Conservation (phyloP, 805 yeast species). For the Starmerella powellii region DNA sequence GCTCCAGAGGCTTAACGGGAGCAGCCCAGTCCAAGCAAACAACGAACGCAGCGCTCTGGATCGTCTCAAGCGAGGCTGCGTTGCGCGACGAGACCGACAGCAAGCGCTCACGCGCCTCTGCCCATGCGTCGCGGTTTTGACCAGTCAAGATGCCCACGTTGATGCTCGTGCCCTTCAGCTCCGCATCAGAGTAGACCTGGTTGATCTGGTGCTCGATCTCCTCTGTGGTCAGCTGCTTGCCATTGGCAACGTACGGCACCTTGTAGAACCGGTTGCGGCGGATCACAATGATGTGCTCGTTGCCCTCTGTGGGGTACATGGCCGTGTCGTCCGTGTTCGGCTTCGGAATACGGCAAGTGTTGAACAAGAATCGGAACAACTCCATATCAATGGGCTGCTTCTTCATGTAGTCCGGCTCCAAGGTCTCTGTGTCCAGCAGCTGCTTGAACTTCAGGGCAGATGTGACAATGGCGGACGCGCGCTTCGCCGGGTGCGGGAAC, state of each 20-base stretch:
- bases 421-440: slow-evolving; percentile 52
- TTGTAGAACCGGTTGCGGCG: slow-evolving; percentile 73
- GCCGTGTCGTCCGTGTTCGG: slow-evolving; percentile 45
- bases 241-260: slow-evolving; percentile 34
- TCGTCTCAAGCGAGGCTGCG: slow-evolving; percentile 46
- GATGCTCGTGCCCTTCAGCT: slow-evolving; percentile 33
- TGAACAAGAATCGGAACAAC: slow-evolving; percentile 81
- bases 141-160: slow-evolving; percentile 74
- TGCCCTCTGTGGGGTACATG: slow-evolving; percentile 35
- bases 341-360: slow-evolving; percentile 70
- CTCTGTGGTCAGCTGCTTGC: slow-evolving; percentile 30
- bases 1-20: slow-evolving; percentile 72
- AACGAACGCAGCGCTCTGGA: slow-evolving; percentile 68
- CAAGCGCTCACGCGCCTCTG: slow-evolving; percentile 46
- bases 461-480: slow-evolving; percentile 63
- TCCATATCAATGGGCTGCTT: slow-evolving; percentile 89
- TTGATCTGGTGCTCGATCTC: slow-evolving; percentile 43
- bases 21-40: slow-evolving; percentile 60
- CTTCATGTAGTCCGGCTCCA: slow-evolving; percentile 69
- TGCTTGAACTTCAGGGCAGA: slow-evolving; percentile 58
- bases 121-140: slow-evolving; percentile 77
- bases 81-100: slow-evolving; percentile 47
- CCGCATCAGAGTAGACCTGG: slow-evolving; percentile 37
- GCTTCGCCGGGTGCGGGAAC: slow-evolving; percentile 32
- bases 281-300: slow-evolving; percentile 60